These are phyloP conservation scores for Aspergillus sp. DNA, from an alignment of 2,329 filamentous ascomycete species.

Conservation along the genomic window DNA sequence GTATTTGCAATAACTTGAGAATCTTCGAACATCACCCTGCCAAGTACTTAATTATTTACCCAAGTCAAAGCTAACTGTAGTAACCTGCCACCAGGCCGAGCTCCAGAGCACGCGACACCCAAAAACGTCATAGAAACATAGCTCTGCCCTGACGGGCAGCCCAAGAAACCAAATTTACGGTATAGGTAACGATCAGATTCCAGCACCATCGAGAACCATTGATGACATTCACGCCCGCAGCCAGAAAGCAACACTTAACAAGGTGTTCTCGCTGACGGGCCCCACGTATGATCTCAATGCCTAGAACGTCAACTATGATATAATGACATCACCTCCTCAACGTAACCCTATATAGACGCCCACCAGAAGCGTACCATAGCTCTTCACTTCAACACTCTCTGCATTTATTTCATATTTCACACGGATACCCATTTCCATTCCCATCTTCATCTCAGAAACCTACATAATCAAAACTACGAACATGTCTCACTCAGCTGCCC, in stretches of 20 bases:
- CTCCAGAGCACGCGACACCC: neutral
- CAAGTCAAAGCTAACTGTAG: neutral
- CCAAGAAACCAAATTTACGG: neutral
- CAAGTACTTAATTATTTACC: neutral
- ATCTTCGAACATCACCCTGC: neutral
- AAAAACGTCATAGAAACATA: neutral
- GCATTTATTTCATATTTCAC: neutral
- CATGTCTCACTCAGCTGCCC: conserved; percentile 36
- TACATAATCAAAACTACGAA: conserved; percentile 22
- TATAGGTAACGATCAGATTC: neutral
- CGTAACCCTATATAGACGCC: conserved; percentile 1
- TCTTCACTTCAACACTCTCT: neutral
- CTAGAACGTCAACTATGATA: conserved; percentile 8
- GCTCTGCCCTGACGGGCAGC: neutral
- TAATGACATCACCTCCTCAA: conserved; percentile 6
- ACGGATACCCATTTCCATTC: neutral
- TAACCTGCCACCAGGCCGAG: neutral
- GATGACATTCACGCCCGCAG: neutral
- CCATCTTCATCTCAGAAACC: neutral
- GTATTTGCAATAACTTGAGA: neutral
- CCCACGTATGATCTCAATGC: conserved; percentile 23
- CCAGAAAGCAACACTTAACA: neutral
- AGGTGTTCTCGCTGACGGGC: neutral
- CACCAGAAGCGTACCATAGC: neutral
- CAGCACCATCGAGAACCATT: neutral